Evolutionary conservation across 768 basidiomycete species (phyloP).

Genomic region (Harrya chromipes): DNA sequence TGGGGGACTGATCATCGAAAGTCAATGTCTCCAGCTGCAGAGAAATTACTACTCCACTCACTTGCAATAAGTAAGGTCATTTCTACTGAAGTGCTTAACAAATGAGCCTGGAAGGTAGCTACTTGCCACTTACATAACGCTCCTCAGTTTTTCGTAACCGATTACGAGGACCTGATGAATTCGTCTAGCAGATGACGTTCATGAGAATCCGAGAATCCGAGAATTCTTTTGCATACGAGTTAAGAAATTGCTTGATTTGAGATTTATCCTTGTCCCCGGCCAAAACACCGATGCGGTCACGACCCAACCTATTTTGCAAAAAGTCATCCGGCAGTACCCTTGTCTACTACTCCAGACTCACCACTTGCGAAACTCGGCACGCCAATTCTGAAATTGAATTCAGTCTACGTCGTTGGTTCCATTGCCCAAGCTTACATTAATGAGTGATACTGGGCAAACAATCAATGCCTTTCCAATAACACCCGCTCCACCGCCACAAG

Average conservation of each 20-base stretch:
- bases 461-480: conserved; percentile 80
- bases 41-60: conserved; percentile 30
- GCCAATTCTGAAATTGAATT: conserved; percentile 73
- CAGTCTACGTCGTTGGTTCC: background rate
- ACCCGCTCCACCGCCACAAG: conserved; percentile 55
- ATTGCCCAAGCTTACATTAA: conserved; percentile 55
- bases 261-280: conserved; percentile 57
- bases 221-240: conserved; percentile 48
- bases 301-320: conserved; percentile 44
- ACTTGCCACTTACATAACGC: conserved; percentile 61
- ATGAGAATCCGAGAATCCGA: background rate
- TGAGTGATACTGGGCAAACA: conserved; percentile 89
- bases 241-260: conserved; percentile 66
- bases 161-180: conserved; percentile 87
- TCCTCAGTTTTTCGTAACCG: conserved; percentile 88
- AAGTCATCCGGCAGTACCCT: background rate
- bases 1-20: conserved; percentile 56
- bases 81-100: conserved; percentile 32
- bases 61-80: conserved; percentile 63
- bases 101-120: background rate
- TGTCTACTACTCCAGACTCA: conserved; percentile 34
- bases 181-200: conserved; percentile 40
- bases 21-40: background rate
- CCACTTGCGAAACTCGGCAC: conserved; percentile 95
- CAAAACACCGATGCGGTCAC: conserved; percentile 55